Base-by-base conservation (phyloP, 2,329 filamentous ascomycete species). In the Aquanectria penicillioides region DNA sequence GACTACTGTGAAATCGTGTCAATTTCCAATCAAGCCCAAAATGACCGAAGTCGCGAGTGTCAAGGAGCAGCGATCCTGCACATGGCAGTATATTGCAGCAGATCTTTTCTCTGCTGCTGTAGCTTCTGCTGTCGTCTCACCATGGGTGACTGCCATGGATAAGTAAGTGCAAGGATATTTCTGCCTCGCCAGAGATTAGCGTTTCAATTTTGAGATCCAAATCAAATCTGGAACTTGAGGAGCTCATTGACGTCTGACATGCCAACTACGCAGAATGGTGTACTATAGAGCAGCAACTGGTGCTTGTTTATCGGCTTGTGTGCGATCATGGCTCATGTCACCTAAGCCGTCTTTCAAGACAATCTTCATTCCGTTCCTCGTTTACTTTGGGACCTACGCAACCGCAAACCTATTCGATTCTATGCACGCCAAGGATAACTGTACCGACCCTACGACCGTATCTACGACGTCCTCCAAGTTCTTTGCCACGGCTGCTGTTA, bases 371-470 rank as follows among this genome's bases (percentile, higher is more conserved):
- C 67, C 67, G 1, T 67, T 68, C 17, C 65, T 69, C 8, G 67
- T 69, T 46, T 69, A 69, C 36, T 69, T 69, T 34, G 67, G 67
- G 38, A 69, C 67, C 22, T 69, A 69, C 23, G 67, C 67, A 2
- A 69, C 67, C 0, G 65, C 67, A 38, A 69, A 69, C 48, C 49
- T 69, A 34, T 69, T 69, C 33, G 67, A 69, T 22, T 65, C 67
- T 4, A 60, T 69, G 23, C 57, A 69, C 11, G 63, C 67, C 2
- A 55, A 63, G 46, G 57, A 17, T 53, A 65, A 50, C 57, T 57
- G 25, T 61, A 46, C 47, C 48, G 69, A 9, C 63, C 63, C 5
- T 40, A 62, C 13, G 36, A 49, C 65, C 2, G 57, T 67, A 7
- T 69, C 65, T 41, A 52, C 67, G 0, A 65, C 67, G 2, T 54